Percentiles rank a stretch among this genome's conserved stretches.
Conservation (phyloP, 352 stramenopile species). For the Phytophthora capsici region DNA sequence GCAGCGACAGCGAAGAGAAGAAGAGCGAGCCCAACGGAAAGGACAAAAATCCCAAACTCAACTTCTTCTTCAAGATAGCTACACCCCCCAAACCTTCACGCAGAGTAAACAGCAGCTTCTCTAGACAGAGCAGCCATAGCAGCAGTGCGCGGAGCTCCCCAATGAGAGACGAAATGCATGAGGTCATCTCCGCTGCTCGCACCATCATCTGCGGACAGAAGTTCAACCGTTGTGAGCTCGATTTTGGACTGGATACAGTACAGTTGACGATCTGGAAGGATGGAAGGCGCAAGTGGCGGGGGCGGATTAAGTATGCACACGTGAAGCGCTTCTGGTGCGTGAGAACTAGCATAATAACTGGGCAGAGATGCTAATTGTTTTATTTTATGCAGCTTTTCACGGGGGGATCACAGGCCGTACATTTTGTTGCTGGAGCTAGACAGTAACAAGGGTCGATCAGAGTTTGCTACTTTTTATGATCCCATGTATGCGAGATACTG, state of each 20-base stretch:
- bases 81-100: conserved; percentile 4
- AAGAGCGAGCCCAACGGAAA: conserved; percentile 12
- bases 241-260: conserved; percentile 36
- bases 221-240: conserved; percentile 50
- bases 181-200: conserved; percentile 35
- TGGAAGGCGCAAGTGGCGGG: conserved; percentile 34
- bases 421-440: conserved; percentile 63
- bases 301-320: conserved; percentile 46
- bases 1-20: conserved; percentile 29
- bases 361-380: not conserved
- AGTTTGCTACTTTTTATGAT: conserved; percentile 67
- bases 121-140: not conserved
- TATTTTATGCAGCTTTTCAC: conserved; percentile 37
- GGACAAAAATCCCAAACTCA: conserved; percentile 21
- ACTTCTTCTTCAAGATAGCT: conserved; percentile 43
- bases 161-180: conserved; percentile 10
- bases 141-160: conserved; percentile 14
- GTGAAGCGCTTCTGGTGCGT: conserved; percentile 53
- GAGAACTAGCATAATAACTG: not conserved
- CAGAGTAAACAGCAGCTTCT: not conserved
- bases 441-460: conserved; percentile 24
- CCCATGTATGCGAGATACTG: conserved; percentile 52
- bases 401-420: conserved; percentile 42
- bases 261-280: conserved; percentile 45
- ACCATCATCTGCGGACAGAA: conserved; percentile 48